Percentiles rank a stretch among this genome's conserved stretches.
Evolutionary conservation across 2,329 filamentous ascomycete species (phyloP).

Genomic region (Fusarium pseudograminearum): DNA sequence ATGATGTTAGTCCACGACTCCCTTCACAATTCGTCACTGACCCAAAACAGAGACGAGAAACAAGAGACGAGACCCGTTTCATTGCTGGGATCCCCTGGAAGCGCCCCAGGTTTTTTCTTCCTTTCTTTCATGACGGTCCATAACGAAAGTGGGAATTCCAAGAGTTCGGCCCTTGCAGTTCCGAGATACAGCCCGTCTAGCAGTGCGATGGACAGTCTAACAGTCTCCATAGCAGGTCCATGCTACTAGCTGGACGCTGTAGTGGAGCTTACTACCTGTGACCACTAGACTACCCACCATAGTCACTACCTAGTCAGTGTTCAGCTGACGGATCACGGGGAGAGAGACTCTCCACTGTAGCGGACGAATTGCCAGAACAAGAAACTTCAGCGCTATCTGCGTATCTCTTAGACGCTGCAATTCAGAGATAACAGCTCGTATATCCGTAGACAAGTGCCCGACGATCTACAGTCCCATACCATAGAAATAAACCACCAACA

Average conservation of each 20-base stretch:
- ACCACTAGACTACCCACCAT: too few relatives aligned
- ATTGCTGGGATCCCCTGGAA: constrained; percentile 6
- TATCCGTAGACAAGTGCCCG: too few relatives aligned
- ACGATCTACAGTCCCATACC: neutral
- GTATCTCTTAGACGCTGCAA: neutral
- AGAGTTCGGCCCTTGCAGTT: neutral
- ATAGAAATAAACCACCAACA: neutral
- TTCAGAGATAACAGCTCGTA: neutral
- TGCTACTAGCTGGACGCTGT: neutral
- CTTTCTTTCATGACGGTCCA: neutral
- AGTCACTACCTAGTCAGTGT: neutral
- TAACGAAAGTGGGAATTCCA: neutral
- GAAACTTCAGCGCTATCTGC: neutral
- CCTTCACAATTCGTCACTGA: constrained; percentile 8
- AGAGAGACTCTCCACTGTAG: neutral
- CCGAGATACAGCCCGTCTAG: neutral
- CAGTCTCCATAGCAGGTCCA: too few relatives aligned
- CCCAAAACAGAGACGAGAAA: constrained; percentile 12
- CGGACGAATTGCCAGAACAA: neutral
- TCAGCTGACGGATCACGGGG: neutral
- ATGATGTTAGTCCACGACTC: neutral
- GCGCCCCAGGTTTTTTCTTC: constrained; percentile 10
- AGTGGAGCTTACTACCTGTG: neutral
- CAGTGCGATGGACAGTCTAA: too few relatives aligned
- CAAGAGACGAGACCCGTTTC: constrained; percentile 7